Percentiles rank a stretch among this genome's conserved stretches.
Conservation (phyloP, 371 early-diverging fungal genomes). For the Sporodiniella umbellata region DNA sequence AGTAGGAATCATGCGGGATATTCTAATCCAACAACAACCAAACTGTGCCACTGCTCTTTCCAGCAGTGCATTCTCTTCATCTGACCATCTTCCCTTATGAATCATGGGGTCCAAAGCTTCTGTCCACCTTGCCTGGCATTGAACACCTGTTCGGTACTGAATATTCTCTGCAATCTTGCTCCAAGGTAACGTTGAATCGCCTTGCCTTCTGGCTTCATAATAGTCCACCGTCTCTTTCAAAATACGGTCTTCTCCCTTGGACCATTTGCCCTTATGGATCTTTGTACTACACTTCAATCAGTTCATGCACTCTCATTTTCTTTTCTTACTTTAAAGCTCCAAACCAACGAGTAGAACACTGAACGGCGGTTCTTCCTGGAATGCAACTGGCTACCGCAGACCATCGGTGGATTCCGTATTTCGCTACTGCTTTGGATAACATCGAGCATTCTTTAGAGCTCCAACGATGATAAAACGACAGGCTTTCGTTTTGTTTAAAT, state of each 20-base stretch:
- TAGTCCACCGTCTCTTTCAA: constrained; percentile 2
- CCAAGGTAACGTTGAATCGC: constrained; percentile 15
- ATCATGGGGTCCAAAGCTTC: constrained; percentile 58
- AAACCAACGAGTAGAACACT: constrained; percentile 53
- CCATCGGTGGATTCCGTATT: constrained; percentile 45
- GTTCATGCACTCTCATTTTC: no score
- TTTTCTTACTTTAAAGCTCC: constrained; percentile 4
- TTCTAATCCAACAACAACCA: constrained; percentile 58
- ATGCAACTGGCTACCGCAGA: constrained; percentile 36
- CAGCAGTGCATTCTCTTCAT: constrained; percentile 49
- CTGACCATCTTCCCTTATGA: constrained; percentile 53
- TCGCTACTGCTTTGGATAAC: constrained; percentile 18
- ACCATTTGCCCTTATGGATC: constrained; percentile 20
- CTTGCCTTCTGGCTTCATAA: not conserved
- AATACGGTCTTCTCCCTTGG: constrained; percentile 9
- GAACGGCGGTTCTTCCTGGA: constrained; percentile 48
- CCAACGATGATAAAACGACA: constrained; percentile 23
- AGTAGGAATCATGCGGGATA: constrained; percentile 47
- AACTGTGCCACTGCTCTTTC: constrained; percentile 24
- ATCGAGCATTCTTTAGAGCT: constrained; percentile 20
- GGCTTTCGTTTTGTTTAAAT: constrained; percentile 11
- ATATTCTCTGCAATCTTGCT: constrained; percentile 16
- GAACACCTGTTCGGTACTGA: constrained; percentile 42
- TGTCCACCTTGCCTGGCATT: constrained; percentile 62
- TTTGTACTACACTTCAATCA: constrained; percentile 8